Conservation (phyloP, 2,329 filamentous ascomycete genomes). For the Paraphaeosphaeria sporulosa region DNA sequence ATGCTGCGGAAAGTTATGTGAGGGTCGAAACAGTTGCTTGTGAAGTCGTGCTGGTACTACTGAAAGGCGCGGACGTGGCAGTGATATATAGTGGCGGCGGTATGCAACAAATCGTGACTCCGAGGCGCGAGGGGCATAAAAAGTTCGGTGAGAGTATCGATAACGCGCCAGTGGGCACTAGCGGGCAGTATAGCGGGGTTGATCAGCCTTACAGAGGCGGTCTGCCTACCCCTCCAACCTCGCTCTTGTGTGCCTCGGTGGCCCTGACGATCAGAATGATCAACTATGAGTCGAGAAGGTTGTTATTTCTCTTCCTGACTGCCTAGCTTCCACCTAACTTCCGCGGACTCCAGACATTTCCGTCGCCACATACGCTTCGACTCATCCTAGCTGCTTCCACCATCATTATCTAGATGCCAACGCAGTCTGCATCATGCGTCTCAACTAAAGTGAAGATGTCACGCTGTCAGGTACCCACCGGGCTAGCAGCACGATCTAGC, state of each 20-base stretch:
- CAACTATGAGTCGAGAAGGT: background rate
- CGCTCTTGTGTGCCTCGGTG: background rate
- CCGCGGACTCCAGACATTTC: background rate
- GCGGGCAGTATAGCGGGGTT: background rate
- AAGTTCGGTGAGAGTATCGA: constrained; percentile 7
- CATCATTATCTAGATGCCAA: background rate
- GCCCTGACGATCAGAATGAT: background rate
- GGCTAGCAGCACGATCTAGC: background rate
- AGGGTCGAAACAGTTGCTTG: background rate
- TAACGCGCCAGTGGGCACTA: constrained; percentile 5
- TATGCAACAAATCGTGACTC: constrained; percentile 2
- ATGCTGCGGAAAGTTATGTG: background rate
- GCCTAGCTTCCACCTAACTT: background rate
- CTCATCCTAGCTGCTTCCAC: background rate
- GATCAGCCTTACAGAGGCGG: constrained; percentile 1
- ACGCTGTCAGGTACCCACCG: constrained; percentile 6
- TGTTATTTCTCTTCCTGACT: too few species aligned
- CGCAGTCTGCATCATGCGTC: background rate
- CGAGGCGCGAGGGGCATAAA: background rate
- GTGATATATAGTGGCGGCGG: constrained; percentile 3
- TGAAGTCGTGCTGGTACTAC: background rate
- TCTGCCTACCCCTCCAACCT: background rate
- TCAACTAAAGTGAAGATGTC: constrained; percentile 6
- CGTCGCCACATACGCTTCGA: background rate
- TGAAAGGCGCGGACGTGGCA: background rate